Conservation (phyloP, 305 asterid species). For the Solanum aculeatissimum region DNA sequence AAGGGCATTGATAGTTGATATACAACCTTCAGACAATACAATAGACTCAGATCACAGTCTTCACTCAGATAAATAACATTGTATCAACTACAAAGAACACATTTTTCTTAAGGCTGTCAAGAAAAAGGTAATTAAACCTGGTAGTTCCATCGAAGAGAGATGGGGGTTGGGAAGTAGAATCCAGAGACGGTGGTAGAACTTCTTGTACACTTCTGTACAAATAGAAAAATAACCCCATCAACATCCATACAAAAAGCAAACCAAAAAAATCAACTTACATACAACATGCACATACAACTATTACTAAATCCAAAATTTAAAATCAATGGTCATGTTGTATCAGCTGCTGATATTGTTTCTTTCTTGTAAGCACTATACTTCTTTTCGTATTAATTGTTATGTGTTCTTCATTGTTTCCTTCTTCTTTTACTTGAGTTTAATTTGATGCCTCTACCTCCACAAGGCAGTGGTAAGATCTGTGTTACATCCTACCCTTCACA, state of each 20-base stretch:
- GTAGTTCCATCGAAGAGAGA: constrained; percentile 72
- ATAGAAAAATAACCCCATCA: background rate
- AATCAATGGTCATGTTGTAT: background rate
- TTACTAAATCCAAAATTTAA: background rate
- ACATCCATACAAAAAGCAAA: background rate
- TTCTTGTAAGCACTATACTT: no score
- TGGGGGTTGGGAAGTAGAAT: constrained; percentile 60
- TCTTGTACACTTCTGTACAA: constrained; percentile 25
- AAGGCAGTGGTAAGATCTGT: no score
- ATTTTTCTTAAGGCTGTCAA: background rate
- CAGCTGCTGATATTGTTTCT: background rate
- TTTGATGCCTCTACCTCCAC: no score
- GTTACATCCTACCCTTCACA: no score
- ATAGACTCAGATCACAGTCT: background rate
- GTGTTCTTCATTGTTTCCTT: no score
- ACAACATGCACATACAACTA: background rate
- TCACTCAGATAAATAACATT: background rate
- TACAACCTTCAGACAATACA: constrained; percentile 44
- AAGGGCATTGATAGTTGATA: constrained; percentile 46
- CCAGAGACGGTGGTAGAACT: constrained; percentile 48
- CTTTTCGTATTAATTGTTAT: no score
- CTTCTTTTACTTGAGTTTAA: no score
- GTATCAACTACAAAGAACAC: background rate
- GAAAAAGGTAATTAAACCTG: constrained; percentile 18
- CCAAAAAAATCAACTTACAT: background rate